Conservation (phyloP, 2,329 filamentous ascomycete species). For the Pseudocercospora eumusae region DNA sequence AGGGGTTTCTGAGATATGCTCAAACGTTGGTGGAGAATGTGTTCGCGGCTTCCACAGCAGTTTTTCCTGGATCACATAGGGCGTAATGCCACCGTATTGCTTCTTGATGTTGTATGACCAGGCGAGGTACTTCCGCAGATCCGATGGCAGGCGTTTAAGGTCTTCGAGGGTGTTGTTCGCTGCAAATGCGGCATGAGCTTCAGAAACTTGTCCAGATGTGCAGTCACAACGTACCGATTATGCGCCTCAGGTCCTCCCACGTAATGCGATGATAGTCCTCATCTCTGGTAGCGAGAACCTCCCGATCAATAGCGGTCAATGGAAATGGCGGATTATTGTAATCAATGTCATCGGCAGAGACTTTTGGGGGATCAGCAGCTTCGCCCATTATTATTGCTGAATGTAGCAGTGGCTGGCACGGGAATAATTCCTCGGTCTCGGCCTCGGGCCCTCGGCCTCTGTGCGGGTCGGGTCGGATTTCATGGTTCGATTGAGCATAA, state of each 20-base stretch:
- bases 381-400: slow-evolving; percentile 24
- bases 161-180: slow-evolving; percentile 56
- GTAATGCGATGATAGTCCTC: slow-evolving; percentile 55
- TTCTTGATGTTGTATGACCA: slow-evolving; percentile 59
- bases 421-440: slow-evolving; percentile 13
- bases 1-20: slow-evolving; percentile 50
- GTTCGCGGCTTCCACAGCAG: slow-evolving; percentile 53
- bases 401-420: neutral
- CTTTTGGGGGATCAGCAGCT: neutral
- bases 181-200: slow-evolving; percentile 12
- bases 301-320: slow-evolving; percentile 53
- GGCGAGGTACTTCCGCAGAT: slow-evolving; percentile 60
- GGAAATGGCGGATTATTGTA: slow-evolving; percentile 44
- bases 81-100: slow-evolving; percentile 58
- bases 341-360: slow-evolving; percentile 36
- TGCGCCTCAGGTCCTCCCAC: slow-evolving; percentile 55
- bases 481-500: neutral
- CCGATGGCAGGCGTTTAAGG: slow-evolving; percentile 61
- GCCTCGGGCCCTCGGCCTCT: no score
- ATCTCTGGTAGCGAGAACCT: slow-evolving; percentile 54
- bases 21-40: slow-evolving; percentile 40
- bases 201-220: neutral
- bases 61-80: slow-evolving; percentile 58
- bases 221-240: slow-evolving; percentile 49
- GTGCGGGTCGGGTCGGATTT: neutral